These are phyloP conservation scores for Scedosporium dehoogii DNA, from an alignment of 2,329 filamentous ascomycete genomes.

Conservation along the genomic window DNA sequence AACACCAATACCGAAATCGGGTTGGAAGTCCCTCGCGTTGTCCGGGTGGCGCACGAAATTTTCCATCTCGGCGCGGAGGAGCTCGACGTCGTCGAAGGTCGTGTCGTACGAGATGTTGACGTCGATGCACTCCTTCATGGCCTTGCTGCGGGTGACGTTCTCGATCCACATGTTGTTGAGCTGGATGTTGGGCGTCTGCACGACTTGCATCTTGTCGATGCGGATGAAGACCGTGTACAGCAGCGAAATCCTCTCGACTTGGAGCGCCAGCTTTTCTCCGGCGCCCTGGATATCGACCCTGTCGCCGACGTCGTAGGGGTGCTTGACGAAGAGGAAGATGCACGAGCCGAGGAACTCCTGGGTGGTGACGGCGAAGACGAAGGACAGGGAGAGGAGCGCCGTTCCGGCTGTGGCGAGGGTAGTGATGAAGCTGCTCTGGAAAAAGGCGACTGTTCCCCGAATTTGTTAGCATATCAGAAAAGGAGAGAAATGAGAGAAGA, in stretches of 20 bases:
- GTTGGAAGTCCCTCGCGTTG: slow-evolving; percentile 84
- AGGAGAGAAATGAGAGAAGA: neutral
- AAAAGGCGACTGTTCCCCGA: slow-evolving; percentile 64
- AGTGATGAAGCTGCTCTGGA: slow-evolving; percentile 75
- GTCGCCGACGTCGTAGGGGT: slow-evolving; percentile 93
- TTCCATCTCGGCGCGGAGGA: slow-evolving; percentile 75
- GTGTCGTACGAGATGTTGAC: slow-evolving; percentile 81
- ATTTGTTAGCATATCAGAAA: neutral
- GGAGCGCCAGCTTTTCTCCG: slow-evolving; percentile 49
- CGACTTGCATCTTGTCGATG: slow-evolving; percentile 69
- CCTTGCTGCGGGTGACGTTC: slow-evolving; percentile 81
- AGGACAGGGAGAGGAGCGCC: slow-evolving; percentile 86
- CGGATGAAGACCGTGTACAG: slow-evolving; percentile 87
- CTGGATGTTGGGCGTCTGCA: slow-evolving; percentile 76
- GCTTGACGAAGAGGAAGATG: slow-evolving; percentile 98
- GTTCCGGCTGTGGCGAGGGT: slow-evolving; percentile 87
- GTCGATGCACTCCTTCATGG: slow-evolving; percentile 79
- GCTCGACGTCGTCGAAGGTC: slow-evolving; percentile 77
- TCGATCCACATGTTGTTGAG: slow-evolving; percentile 93
- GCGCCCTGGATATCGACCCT: slow-evolving; percentile 66
- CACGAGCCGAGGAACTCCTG: slow-evolving; percentile 97
- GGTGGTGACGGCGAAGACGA: slow-evolving; percentile 84
- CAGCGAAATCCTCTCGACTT: slow-evolving; percentile 89
- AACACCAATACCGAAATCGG: slow-evolving; percentile 70
- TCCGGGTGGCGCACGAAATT: slow-evolving; percentile 73